Conservation (phyloP, 768 basidiomycete genomes). For the Rubroboletus satanas region DNA sequence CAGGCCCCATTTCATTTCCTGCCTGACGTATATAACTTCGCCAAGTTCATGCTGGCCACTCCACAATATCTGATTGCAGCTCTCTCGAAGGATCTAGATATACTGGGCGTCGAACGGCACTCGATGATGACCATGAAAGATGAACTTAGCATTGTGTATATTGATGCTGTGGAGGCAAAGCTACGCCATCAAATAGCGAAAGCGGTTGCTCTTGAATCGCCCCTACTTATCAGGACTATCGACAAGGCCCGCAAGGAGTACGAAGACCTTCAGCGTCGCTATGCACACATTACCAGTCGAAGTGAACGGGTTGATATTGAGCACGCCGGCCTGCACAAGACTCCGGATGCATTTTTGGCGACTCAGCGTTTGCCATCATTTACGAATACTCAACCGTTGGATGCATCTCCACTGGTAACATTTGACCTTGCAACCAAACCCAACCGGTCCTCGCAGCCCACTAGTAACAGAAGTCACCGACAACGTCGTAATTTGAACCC, state of each 20-base stretch:
- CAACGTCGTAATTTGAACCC: constrained; percentile 81
- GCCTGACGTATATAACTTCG: constrained; percentile 81
- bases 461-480: constrained; percentile 42
- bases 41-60: constrained; percentile 96
- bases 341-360: constrained; percentile 58
- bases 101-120: constrained; percentile 67
- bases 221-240: constrained; percentile 57
- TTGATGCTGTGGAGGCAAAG: constrained; percentile 73
- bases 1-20: constrained; percentile 95
- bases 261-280: constrained; percentile 50
- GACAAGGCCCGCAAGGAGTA: constrained; percentile 58
- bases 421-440: constrained; percentile 5
- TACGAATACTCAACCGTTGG: constrained; percentile 8
- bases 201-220: constrained; percentile 70
- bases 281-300: constrained; percentile 11
- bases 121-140: constrained; percentile 66
- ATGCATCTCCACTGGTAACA: constrained; percentile 1
- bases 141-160: constrained; percentile 71
- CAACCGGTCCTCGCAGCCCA: constrained; percentile 5
- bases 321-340: constrained; percentile 31
- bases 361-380: constrained; percentile 30
- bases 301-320: constrained; percentile 20
- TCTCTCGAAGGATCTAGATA: constrained; percentile 67
- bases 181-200: constrained; percentile 78
- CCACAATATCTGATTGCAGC: constrained; percentile 77